Evolutionary conservation across 2,329 filamentous ascomycete species (phyloP), one percentile per base, ranked within the genome.

Genomic region (Apiospora marii): DNA sequence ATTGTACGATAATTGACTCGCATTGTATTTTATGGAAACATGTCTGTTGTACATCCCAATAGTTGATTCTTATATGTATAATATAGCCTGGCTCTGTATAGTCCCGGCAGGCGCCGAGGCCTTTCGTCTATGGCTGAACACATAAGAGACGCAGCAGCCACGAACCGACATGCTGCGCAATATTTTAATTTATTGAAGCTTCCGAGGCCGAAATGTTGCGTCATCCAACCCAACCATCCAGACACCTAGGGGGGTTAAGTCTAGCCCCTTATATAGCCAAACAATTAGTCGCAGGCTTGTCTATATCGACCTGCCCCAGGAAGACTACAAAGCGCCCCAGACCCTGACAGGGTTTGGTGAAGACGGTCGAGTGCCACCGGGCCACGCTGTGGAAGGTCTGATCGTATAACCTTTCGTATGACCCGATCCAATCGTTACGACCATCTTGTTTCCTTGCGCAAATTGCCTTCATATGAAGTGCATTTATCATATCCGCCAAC

Each of bases 401-500:
- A 22, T 41, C 30, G 5, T 64, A 37, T 61, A 41, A 41, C 58
- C 19, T 64, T n/a, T 41, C 58, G n/a, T 37, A 37, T 16, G 58
- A 64, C 16, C 58, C n/a, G 34, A 64, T 41, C 34, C 58, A 22
- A 41, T 37, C 41, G 34, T 41, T 64, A 19, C 41, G 58, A 41
- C 58, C 58, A 61, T 61, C 30, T 37, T 61, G 30, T 16, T 64
- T 41, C 24, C 58, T 64, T 41, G 53, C 58, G 30, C 58, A 64
- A 41, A 64, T 64, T 34, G 58, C 58, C 58, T 41, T 64, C 58
- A 41, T 64, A 37, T 64, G 41, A 64, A 64, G 34, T 41, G 58
- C 58, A 64, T 41, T 64, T 64, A 64, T 64, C 58, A 64, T 64
- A 41, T 64, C 58, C 58, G 34, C 58, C 58, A 64, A 64, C 58